Evolutionary conservation across 495 filamentous ascomycete genomes (phyloP).

Genomic region (Aspergillus campestris): DNA sequence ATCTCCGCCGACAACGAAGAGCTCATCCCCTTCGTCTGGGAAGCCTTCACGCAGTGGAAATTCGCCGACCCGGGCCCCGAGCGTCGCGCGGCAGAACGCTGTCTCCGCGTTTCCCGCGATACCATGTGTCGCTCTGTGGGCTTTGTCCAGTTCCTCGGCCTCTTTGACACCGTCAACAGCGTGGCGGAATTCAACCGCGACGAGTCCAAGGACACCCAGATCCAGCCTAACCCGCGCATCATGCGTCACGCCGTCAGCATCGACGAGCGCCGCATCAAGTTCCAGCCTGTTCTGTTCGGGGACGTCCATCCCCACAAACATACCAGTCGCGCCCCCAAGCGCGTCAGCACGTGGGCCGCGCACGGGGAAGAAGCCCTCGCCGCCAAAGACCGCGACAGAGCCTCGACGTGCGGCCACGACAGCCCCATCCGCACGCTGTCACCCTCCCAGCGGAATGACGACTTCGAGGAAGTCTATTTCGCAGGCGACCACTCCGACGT

Average conservation of each 20-base stretch:
- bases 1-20: conserved; percentile 41
- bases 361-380: background rate
- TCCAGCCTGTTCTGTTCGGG: conserved; percentile 54
- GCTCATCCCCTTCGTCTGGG: conserved; percentile 28
- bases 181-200: conserved; percentile 12
- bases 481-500: conserved; percentile 70
- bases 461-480: conserved; percentile 60
- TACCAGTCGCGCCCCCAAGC: conserved; percentile 45
- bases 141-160: conserved; percentile 29
- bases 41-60: conserved; percentile 9
- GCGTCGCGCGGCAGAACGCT: background rate
- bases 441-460: background rate
- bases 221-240: conserved; percentile 16
- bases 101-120: conserved; percentile 1
- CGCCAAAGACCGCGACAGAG: background rate
- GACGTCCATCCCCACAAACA: conserved; percentile 20
- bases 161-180: conserved; percentile 41
- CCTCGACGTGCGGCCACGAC: background rate
- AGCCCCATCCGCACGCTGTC: background rate
- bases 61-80: conserved; percentile 2
- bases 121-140: conserved; percentile 15
- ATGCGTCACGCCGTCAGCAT: conserved; percentile 57
- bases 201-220: background rate
- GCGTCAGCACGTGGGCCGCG: conserved; percentile 7
- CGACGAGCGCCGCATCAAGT: conserved; percentile 55